These are phyloP conservation scores for Phyllosticta capitalensis DNA, from an alignment of 2,329 filamentous ascomycete genomes.

Conservation along the genomic window DNA sequence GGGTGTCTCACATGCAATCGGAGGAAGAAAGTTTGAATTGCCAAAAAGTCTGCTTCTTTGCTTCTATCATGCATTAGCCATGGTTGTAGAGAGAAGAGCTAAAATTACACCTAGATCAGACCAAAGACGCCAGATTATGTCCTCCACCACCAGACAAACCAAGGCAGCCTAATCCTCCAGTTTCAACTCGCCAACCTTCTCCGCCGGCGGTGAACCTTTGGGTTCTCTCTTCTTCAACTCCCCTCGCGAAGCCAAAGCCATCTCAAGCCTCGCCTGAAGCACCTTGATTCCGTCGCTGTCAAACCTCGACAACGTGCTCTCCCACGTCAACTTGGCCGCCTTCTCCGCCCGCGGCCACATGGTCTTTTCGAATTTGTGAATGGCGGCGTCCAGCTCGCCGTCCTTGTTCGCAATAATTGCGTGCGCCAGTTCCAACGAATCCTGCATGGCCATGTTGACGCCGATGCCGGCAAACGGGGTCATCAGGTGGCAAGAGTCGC, in stretches of 20 bases:
- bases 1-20: too few relatives aligned
- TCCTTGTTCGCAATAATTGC: background rate
- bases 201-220: background rate
- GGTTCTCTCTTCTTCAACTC: background rate
- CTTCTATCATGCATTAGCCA: too few relatives aligned
- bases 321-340: conserved; percentile 26
- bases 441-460: conserved; percentile 49
- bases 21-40: too few relatives aligned
- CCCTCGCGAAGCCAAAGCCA: background rate
- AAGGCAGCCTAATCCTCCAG: background rate
- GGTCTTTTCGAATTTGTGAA: conserved; percentile 16
- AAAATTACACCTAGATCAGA: background rate
- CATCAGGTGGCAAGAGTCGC: conserved; percentile 54
- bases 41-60: too few relatives aligned
- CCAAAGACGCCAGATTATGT: background rate
- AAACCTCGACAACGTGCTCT: conserved; percentile 3
- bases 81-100: too few relatives aligned
- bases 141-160: background rate
- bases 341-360: conserved; percentile 19
- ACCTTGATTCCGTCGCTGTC: conserved; percentile 17
- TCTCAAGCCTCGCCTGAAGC: conserved; percentile 23
- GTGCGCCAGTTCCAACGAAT: conserved; percentile 41
- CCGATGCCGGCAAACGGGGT: conserved; percentile 50
- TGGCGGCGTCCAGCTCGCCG: conserved; percentile 18
- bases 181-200: background rate